These are phyloP conservation scores for Termitomyces sp. DNA, from an alignment of 768 basidiomycete species.

Conservation along the genomic window DNA sequence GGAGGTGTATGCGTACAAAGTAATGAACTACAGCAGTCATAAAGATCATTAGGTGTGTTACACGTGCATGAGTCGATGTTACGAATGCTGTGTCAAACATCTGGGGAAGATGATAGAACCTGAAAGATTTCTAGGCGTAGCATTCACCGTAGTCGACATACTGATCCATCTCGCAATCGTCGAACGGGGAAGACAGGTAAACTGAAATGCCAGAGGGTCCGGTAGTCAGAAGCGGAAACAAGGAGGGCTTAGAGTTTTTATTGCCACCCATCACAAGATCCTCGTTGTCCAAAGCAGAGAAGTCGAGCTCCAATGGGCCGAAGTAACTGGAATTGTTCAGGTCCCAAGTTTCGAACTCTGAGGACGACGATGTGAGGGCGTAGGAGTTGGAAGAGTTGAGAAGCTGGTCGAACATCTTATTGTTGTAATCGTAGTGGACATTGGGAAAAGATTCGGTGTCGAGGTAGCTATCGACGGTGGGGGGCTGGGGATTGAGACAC, in stretches of 20 bases:
- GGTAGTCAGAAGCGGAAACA: background rate
- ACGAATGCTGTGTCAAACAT: background rate
- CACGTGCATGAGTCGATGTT: background rate
- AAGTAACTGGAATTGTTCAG: background rate
- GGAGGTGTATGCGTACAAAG: background rate
- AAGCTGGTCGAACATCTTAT: background rate
- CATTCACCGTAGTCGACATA: slow-evolving; percentile 12
- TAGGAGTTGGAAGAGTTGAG: background rate
- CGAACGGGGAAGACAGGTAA: background rate
- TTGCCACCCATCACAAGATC: background rate
- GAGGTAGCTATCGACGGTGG: slow-evolving; percentile 1
- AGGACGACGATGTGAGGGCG: background rate
- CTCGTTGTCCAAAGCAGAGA: background rate
- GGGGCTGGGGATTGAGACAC: slow-evolving; percentile 6
- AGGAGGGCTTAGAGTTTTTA: background rate
- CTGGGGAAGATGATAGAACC: background rate
- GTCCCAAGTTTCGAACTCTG: background rate
- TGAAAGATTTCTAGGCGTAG: background rate
- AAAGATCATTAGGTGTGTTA: background rate
- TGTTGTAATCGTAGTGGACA: background rate
- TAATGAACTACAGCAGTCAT: background rate
- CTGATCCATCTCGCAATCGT: slow-evolving; percentile 11
- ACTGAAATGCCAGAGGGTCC: background rate
- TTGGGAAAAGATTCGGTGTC: background rate
- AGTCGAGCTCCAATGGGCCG: background rate